Evolutionary conservation across 495 filamentous ascomycete genomes (phyloP), one percentile per base, ranked within the genome.

Genomic region (Lasiosphaeria hispida): DNA sequence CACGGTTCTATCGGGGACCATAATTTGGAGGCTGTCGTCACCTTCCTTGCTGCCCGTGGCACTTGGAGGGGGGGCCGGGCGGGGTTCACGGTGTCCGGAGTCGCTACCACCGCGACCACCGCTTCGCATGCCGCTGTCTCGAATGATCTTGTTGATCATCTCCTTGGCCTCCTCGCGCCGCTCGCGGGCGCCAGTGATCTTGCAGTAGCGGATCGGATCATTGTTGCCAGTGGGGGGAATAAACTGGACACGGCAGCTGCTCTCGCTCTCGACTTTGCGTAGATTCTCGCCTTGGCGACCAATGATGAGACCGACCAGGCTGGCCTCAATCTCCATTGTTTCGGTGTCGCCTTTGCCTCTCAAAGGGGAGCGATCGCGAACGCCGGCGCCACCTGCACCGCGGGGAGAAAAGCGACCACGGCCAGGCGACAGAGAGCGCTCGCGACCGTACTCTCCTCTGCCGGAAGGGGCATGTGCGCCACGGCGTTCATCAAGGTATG

Each of bases 1-100:
- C 53, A 93, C 89, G 3, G 89, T 93, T 57, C 88, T 82, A 72
- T 92, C 90, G n/a, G 90, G 90, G 7, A 94, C 90, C 85, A 93
- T 90, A 59, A 94, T 91, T 71, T 92, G 87, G 44, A 85, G 82
- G 56, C 79, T 86, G 54, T 88, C 85, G 68, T 92, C 90, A 50
- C 86, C 85, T 48, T 86, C 86, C 48, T 85, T 80, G 42, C 87
- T 73, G 13, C 81, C 74, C 40, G 84, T 78, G 49, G 80, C 77
- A 45, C 50, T 54, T 17, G 39, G 41, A 17, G 55, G 58, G 36
- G 51, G 45, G 50, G 72, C 69, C 10, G 63, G 55, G 40, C 51
- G 58, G 15, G 40, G 39, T 23, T 58, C 60, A 51, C 63, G 63
- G 4, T 30, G 23, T 30, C 69, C 64, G 37, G 59, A 44, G 14